phyloP scores from a whole-genome alignment of 202 grass and related monocot species.

The Bolboschoenoplectus hybrid region DNA sequence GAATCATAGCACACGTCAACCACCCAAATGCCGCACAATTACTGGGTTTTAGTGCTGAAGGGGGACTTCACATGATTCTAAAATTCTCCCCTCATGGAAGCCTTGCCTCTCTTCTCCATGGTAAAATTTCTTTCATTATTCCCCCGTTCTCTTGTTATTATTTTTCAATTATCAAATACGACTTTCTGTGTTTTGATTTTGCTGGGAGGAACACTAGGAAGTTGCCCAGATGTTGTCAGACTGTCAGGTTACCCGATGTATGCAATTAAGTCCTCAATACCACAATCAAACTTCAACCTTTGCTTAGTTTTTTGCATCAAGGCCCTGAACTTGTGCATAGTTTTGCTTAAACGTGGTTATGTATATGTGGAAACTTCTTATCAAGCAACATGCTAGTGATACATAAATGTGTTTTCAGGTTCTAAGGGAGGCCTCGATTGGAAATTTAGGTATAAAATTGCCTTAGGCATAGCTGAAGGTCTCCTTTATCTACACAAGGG shows the following conservation, averaged over 20 bases:
- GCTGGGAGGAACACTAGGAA: background rate
- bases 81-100: constrained; percentile 95
- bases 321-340: background rate
- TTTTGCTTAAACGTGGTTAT: background rate
- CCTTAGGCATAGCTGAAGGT: constrained; percentile 87
- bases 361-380: background rate
- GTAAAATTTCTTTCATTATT: constrained; percentile 48
- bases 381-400: constrained; percentile 37
- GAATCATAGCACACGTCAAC: constrained; percentile 98
- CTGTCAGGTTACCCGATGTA: background rate
- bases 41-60: constrained; percentile 90
- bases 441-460: constrained; percentile 82
- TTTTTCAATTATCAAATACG: background rate
- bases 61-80: constrained; percentile 81
- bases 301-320: background rate
- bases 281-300: background rate
- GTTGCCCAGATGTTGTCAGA: background rate
- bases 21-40: constrained; percentile 94
- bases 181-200: background rate
- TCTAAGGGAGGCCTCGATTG: constrained; percentile 72
- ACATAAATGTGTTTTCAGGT: constrained; percentile 68
- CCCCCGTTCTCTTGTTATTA: background rate
- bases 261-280: background rate
- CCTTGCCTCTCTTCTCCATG: constrained; percentile 89
- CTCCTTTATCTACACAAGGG: constrained; percentile 91